Evolutionary conservation across 2,329 filamentous ascomycete species (phyloP), one percentile per base, ranked within the genome.

Genomic region (Phoma sp.): DNA sequence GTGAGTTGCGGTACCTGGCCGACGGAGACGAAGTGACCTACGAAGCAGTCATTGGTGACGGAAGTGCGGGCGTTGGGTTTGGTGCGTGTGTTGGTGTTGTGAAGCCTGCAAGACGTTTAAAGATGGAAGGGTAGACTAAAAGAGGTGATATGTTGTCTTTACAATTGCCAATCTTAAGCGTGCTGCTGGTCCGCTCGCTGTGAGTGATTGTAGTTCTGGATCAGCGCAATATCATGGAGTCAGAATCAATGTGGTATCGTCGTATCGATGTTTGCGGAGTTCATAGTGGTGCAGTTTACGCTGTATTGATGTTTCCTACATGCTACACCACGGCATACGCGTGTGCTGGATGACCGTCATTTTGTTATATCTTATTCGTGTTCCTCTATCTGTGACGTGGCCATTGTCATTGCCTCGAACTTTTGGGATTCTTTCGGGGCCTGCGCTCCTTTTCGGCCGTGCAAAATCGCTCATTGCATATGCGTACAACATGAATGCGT

Each of bases 11-110:
- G 10, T 80, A 76, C 61, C 64, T 80, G 10, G 65, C 75, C 27
- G 78, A 80, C 62, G 77, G 76, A 1, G 78, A 80, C 46, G 70
- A 69, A 35, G 72, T 80, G 8, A 63, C 62, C 1, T 68, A 78
- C 17, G 71, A 70, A 9, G 77, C 72, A 3, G 68, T 72, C 24
- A 71, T 72, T 43, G 74, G 73, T 1, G 67, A 74, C 15, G 70
- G 67, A 6, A 59, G 51, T 27, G 41, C 44, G n/a, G 67, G 68
- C 7, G 67, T 79, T 4, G 77, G 77, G 0, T 78, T 79, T 59
- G 77, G 77, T 1, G 76, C 77, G 31, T 78, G 74, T 52, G 55
- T 71, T 31, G 77, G 75, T 19, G 66, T 67, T 9, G 57, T 79
- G 1, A 55, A 68, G 51, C 68, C 74, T 9, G 71, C 66, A n/a